Evolutionary conservation across 116 monocot genomes (phyloP).

Genomic region (Iris pallida): DNA sequence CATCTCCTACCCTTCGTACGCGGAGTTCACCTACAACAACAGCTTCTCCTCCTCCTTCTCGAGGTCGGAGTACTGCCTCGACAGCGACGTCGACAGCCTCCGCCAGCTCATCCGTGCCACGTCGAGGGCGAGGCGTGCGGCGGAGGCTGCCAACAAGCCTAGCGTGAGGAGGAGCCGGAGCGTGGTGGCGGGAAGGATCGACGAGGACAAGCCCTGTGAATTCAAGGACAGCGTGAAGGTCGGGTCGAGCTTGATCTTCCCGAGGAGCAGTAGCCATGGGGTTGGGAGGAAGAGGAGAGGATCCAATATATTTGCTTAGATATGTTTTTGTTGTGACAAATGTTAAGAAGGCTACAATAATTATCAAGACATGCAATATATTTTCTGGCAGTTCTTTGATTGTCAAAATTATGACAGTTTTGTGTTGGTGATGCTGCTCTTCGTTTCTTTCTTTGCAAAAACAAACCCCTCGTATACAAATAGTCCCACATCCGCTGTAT

Average conservation of each 20-base stretch:
- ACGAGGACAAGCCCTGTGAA: slow-evolving; percentile 32
- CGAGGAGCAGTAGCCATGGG: slow-evolving; percentile 20
- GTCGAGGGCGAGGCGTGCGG: not conserved
- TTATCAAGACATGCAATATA: no score
- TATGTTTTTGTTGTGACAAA: no score
- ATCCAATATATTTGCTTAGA: no score
- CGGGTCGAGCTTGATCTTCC: slow-evolving; percentile 15
- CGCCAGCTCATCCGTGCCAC: slow-evolving; percentile 10
- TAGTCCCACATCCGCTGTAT: no score
- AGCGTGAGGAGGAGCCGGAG: slow-evolving; percentile 20
- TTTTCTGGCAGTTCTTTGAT: no score
- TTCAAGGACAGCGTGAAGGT: slow-evolving; percentile 15
- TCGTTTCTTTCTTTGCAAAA: no score
- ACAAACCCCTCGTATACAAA: no score
- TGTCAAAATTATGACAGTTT: no score
- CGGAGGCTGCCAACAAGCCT: not conserved
- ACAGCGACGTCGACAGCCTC: slow-evolving; percentile 2
- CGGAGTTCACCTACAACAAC: not conserved
- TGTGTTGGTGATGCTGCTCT: no score
- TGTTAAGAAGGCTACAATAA: no score
- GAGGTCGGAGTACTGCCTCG: no score
- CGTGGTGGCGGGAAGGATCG: slow-evolving; percentile 26
- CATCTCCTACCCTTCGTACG: not conserved
- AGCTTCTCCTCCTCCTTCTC: not conserved
- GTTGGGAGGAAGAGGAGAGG: not conserved